Conservation (phyloP, 768 basidiomycete genomes). For the Mrakia blollopis region DNA sequence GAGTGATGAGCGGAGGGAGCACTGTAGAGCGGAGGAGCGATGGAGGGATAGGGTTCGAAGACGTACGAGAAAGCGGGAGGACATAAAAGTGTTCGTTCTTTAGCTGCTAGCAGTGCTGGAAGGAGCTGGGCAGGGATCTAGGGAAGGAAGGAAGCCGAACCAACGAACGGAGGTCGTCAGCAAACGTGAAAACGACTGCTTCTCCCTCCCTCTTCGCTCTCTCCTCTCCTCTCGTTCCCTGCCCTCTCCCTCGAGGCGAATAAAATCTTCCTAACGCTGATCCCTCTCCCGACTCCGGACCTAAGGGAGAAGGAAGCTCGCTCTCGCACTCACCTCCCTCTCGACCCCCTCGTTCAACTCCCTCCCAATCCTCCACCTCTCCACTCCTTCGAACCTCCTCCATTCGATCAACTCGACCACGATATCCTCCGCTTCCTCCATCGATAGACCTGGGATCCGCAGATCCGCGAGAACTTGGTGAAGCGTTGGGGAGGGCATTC, state of each 20-base stretch:
- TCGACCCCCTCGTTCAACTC: constrained; percentile 14
- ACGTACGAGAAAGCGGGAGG: constrained; percentile 14
- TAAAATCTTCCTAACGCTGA: too few relatives aligned
- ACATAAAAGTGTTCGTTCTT: neutral
- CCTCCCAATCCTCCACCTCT: constrained; percentile 7
- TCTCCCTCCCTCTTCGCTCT: neutral
- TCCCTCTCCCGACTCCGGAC: too few relatives aligned
- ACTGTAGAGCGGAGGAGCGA: neutral
- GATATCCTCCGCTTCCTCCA: constrained; percentile 11
- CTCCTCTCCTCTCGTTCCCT: neutral
- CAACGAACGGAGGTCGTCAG: neutral
- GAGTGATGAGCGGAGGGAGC: neutral
- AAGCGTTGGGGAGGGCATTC: neutral
- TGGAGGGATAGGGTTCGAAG: neutral
- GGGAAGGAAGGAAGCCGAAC: neutral
- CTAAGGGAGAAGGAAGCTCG: too few relatives aligned
- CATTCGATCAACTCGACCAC: constrained; percentile 23
- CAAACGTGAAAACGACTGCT: neutral
- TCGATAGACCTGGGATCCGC: neutral
- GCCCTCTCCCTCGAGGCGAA: too few relatives aligned
- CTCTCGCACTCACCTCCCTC: constrained; percentile 13
- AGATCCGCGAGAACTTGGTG: constrained; percentile 10
- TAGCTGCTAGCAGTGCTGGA: constrained; percentile 3
- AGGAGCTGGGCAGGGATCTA: neutral
- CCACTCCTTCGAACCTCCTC: constrained; percentile 13